Conservation (phyloP, 2,329 filamentous ascomycete genomes). For the Epichloe sylvatica region DNA sequence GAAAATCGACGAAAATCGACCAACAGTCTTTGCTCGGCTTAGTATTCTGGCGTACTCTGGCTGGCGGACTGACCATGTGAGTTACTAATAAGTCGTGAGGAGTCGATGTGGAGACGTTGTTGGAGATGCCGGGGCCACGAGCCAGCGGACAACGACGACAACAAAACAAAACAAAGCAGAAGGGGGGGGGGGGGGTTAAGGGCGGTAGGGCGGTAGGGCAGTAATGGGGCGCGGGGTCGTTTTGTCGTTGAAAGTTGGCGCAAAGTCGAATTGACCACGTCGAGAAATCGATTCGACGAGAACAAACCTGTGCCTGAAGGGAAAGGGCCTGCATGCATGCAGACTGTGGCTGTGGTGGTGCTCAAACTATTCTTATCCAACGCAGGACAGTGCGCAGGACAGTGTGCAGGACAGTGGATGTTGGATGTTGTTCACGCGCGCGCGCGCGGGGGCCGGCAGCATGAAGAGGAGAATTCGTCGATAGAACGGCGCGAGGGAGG, state of each 20-base stretch:
- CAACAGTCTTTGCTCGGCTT: not conserved
- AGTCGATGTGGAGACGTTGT: slow-evolving; percentile 1
- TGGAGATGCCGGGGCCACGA: not conserved
- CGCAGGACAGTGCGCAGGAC: too few relatives aligned
- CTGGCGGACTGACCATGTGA: not conserved
- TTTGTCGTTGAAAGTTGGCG: not conserved
- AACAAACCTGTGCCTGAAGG: not conserved
- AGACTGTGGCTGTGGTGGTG: too few relatives aligned
- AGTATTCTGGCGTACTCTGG: not conserved
- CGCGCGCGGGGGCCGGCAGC: not conserved
- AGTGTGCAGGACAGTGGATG: too few relatives aligned
- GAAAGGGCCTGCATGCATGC: too few relatives aligned
- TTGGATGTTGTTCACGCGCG: not conserved
- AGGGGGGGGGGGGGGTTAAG: too few relatives aligned
- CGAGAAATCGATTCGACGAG: not conserved
- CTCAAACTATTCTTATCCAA: too few relatives aligned
- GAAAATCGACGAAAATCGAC: not conserved
- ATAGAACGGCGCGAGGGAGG: not conserved
- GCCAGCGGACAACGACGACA: not conserved
- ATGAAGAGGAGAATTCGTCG: not conserved
- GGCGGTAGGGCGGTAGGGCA: too few relatives aligned
- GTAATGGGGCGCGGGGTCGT: too few relatives aligned
- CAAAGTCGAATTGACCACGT: not conserved
- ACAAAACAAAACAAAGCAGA: too few relatives aligned
- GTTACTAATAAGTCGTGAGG: not conserved